These are phyloP conservation scores for Physocladia obscura DNA, from an alignment of 192 early-diverging fungal species.

Conservation along the genomic window DNA sequence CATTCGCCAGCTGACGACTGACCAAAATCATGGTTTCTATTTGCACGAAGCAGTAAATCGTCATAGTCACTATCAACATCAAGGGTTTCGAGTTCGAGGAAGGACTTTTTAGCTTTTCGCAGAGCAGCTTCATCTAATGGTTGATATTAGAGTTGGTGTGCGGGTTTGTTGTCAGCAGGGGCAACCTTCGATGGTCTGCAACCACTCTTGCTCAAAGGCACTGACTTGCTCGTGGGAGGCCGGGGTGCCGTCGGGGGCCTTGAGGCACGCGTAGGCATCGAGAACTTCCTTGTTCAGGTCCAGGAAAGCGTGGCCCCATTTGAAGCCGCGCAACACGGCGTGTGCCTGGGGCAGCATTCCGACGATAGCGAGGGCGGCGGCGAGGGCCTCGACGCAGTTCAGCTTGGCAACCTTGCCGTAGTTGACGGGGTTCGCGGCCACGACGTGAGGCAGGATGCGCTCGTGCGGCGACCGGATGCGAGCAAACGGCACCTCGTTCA, in stretches of 20 bases:
- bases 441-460: slow-evolving; percentile 89
- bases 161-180: no score
- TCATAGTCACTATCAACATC: slow-evolving; percentile 27
- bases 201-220: slow-evolving; percentile 55
- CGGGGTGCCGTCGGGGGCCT: slow-evolving; percentile 76
- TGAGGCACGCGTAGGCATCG: slow-evolving; percentile 60
- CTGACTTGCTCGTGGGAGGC: slow-evolving; percentile 66
- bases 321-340: slow-evolving; percentile 81
- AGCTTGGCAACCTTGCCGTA: slow-evolving; percentile 95
- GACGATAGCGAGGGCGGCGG: slow-evolving; percentile 87
- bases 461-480: slow-evolving; percentile 83
- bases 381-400: slow-evolving; percentile 97
- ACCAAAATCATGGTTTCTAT: slow-evolving; percentile 31
- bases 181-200: slow-evolving; percentile 71
- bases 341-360: slow-evolving; percentile 69
- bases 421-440: slow-evolving; percentile 96
- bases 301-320: slow-evolving; percentile 92
- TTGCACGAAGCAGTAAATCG: slow-evolving; percentile 8
- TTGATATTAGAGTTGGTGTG: no score
- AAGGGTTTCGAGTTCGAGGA: no score
- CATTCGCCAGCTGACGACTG: slow-evolving; percentile 30
- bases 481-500: slow-evolving; percentile 92
- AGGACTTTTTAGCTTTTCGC: not conserved
- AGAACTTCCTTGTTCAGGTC: slow-evolving; percentile 85
- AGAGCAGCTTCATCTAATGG: not conserved